Evolutionary conservation across 75 land plant species (phyloP), one percentile per base, ranked within the genome.

Genomic region (Picea sitchensis): DNA sequence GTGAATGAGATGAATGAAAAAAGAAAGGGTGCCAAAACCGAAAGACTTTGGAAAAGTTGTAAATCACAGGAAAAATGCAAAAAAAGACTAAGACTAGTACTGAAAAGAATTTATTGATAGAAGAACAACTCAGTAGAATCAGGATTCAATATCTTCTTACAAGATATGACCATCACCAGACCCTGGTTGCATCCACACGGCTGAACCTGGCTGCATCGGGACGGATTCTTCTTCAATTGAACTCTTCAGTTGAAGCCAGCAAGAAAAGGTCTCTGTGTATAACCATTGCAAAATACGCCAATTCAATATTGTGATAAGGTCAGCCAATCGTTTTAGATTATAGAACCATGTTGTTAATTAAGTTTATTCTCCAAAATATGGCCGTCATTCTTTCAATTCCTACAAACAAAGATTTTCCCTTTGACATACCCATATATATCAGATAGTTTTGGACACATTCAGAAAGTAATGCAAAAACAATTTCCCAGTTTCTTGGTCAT

Each of bases 101-200:
- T 14, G 3, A 18, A 41, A 41, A 44, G 3, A 18, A 20, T 69
- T 18, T 51, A 17, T 69, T 38, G 20, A 17, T 31, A 69, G n/a
- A 69, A 51, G 56, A 51, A 1, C 56, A 51, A 51, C 11, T 51
- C 56, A 9, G 56, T 5, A 38, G 61, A 76, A 78, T 72, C 32
- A 59, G 64, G 51, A 20, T n/a, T 18, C 7, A 21, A 11, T 6
- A 34, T 58, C 15, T 30, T 79, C 97, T 92, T 89, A 94, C 97
- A 94, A 94, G 56, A 82, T 80, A 84, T 90, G 89, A 74, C 84
- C 84, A n/a, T 92, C 97, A 15, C 91, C 88, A 83, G 79, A 81
- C 59, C 93, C 91, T 61, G 94, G 83, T 18, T 77, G 85, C 86
- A 91, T 81, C 82, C 80, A 78, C 51, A 87, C 71, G 44, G 79